Percentiles rank a stretch among this genome's conserved stretches.
Evolutionary conservation across 2,329 filamentous ascomycete genomes (phyloP).

Genomic region (Claviceps sp.): DNA sequence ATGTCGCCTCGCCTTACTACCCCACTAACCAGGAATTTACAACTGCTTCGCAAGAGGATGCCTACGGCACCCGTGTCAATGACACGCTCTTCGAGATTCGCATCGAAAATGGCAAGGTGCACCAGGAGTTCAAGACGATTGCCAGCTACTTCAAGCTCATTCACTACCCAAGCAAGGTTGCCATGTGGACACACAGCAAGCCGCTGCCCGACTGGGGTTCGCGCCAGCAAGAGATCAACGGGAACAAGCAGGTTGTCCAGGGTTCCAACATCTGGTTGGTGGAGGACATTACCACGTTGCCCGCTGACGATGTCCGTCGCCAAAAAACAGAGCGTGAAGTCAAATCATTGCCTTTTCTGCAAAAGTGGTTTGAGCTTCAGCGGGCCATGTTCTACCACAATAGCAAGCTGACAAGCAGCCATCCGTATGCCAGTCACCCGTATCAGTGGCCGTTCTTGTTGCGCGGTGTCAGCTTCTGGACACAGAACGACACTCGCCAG

Average conservation of each 20-base stretch:
- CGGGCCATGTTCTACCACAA: slow-evolving; percentile 99
- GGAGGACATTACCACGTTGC: slow-evolving; percentile 76
- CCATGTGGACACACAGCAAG: slow-evolving; percentile 96
- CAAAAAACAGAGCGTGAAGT: slow-evolving; percentile 64
- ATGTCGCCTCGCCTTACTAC: slow-evolving; percentile 90
- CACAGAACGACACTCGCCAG: slow-evolving; percentile 81
- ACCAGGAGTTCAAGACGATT: slow-evolving; percentile 78
- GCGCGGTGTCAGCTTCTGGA: slow-evolving; percentile 98
- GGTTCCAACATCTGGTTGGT: slow-evolving; percentile 91
- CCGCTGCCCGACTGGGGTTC: slow-evolving; percentile 95
- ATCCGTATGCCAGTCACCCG: slow-evolving; percentile 88
- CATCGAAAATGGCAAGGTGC: slow-evolving; percentile 71
- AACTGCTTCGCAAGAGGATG: slow-evolving; percentile 59
- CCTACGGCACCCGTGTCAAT: slow-evolving; percentile 59
- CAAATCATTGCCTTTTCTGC: slow-evolving; percentile 75
- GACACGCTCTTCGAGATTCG: slow-evolving; percentile 90
- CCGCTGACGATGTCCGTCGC: slow-evolving; percentile 57
- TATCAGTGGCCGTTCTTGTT: slow-evolving; percentile 98
- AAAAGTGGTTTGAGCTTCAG: slow-evolving; percentile 93
- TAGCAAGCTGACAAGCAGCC: slow-evolving; percentile 91
- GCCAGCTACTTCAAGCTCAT: slow-evolving; percentile 92
- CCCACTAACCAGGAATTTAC: slow-evolving; percentile 99
- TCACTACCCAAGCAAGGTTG: slow-evolving; percentile 87
- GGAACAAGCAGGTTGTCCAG: slow-evolving; percentile 87
- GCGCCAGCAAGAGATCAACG: slow-evolving; percentile 98